phyloP scores from a whole-genome alignment of 768 basidiomycete species.

The Mycena alexandri region DNA sequence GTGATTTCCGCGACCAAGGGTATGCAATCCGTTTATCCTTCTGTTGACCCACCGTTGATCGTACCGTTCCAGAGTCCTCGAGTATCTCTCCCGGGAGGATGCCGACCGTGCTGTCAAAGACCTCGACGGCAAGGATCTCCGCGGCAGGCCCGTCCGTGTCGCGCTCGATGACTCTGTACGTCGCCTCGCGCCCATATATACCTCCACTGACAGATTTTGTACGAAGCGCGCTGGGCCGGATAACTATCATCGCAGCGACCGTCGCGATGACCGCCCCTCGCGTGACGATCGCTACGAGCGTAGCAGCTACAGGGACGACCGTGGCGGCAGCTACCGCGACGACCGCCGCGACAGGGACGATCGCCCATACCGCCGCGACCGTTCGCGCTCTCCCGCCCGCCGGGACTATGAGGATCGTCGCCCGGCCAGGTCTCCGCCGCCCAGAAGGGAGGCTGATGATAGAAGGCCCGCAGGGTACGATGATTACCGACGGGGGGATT shows the following conservation, averaged over 20 bases:
- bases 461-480: constrained; percentile 94
- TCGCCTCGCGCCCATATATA: constrained; percentile 13
- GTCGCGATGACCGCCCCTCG: constrained; percentile 66
- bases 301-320: constrained; percentile 67
- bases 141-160: constrained; percentile 85
- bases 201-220: constrained; percentile 23
- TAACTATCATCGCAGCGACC: constrained; percentile 84
- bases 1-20: constrained; percentile 89
- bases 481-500: constrained; percentile 86
- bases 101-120: constrained; percentile 94
- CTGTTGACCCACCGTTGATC: background rate
- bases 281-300: constrained; percentile 73
- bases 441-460: constrained; percentile 83
- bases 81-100: constrained; percentile 90
- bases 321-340: constrained; percentile 58
- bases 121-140: constrained; percentile 88
- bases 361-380: constrained; percentile 74
- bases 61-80: constrained; percentile 75
- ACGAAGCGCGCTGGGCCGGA: constrained; percentile 74
- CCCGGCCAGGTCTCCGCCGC: constrained; percentile 49
- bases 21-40: constrained; percentile 51
- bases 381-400: constrained; percentile 86
- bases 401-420: constrained; percentile 66
- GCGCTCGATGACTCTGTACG: constrained; percentile 72
- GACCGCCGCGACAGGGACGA: constrained; percentile 57